Conservation (phyloP, 768 basidiomycete species). For the Leccinellum rugosiceps region DNA sequence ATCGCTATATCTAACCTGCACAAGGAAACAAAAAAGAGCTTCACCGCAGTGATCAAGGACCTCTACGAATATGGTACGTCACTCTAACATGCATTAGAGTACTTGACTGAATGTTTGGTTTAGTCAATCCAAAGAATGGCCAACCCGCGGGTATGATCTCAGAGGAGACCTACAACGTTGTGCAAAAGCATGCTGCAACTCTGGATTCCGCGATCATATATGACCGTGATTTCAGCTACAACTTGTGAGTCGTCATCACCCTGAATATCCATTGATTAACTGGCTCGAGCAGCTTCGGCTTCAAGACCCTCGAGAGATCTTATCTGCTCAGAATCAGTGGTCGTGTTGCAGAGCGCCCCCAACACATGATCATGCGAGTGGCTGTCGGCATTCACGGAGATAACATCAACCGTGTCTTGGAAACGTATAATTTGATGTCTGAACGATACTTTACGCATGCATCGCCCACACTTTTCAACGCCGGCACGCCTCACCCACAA, state of each 20-base stretch:
- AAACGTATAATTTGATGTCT: conserved; percentile 96
- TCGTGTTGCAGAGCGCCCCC: conserved; percentile 93
- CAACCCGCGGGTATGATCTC: conserved; percentile 88
- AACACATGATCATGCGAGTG: conserved; percentile 99
- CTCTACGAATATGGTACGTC: conserved; percentile 80
- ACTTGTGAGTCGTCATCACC: conserved; percentile 57
- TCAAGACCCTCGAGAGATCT: conserved; percentile 98
- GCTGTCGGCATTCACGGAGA: conserved; percentile 94
- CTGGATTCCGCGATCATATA: conserved; percentile 97
- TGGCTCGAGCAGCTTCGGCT: conserved; percentile 72
- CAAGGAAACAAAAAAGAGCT: conserved; percentile 98
- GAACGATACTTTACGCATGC: conserved; percentile 99
- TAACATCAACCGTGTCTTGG: conserved; percentile 83
- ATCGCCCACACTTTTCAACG: conserved; percentile 97
- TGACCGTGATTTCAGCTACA: conserved; percentile 97
- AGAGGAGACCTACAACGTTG: conserved; percentile 75
- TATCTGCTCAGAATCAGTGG: conserved; percentile 94
- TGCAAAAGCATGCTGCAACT: conserved; percentile 74
- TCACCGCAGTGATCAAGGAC: conserved; percentile 89
- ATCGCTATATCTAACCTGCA: conserved; percentile 98
- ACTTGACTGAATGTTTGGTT: neutral
- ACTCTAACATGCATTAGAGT: neutral
- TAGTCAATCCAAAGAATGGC: conserved; percentile 95
- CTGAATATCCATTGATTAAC: neutral
- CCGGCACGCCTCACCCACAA: conserved; percentile 94